Conservation (phyloP, 2,329 filamentous ascomycete species). For the Huntiella bhutanensis region DNA sequence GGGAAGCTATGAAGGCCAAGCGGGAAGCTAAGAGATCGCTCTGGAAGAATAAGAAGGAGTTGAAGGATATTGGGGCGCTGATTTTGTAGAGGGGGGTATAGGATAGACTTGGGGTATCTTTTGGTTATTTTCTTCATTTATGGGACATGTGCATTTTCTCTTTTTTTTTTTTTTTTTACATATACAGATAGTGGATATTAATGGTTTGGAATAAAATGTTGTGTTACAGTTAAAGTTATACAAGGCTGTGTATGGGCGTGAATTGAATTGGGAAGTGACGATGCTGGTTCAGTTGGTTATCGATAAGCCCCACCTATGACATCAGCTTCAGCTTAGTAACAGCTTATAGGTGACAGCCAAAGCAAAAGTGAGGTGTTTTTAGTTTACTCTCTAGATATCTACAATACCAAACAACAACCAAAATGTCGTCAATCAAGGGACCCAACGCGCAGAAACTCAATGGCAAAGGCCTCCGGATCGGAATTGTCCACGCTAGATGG, state of each 20-base stretch:
- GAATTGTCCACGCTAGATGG: conserved; percentile 93
- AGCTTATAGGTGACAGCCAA: no score
- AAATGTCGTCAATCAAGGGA: conserved; percentile 26
- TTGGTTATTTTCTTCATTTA: neutral
- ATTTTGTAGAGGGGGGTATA: conserved; percentile 18
- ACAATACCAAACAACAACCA: neutral
- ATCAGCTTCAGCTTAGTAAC: no score
- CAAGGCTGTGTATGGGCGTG: neutral
- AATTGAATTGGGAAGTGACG: neutral
- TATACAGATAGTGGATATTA: neutral
- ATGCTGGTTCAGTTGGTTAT: neutral
- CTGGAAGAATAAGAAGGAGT: conserved; percentile 43
- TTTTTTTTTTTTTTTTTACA: conserved; percentile 7
- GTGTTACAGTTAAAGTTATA: neutral
- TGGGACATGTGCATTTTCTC: conserved; percentile 6
- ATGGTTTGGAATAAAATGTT: neutral
- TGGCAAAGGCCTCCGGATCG: conserved; percentile 64
- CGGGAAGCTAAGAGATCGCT: conserved; percentile 47
- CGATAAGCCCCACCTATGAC: neutral
- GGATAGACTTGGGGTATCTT: neutral
- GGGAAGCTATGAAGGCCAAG: conserved; percentile 52
- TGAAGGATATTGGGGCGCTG: conserved; percentile 29
- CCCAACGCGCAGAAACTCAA: conserved; percentile 39
- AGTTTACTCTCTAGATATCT: no score
- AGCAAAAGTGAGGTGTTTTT: no score